Evolutionary conservation across 2,329 filamentous ascomycete genomes (phyloP), one percentile per base, ranked within the genome.

Genomic region (Talaromyces amestolkiae): DNA sequence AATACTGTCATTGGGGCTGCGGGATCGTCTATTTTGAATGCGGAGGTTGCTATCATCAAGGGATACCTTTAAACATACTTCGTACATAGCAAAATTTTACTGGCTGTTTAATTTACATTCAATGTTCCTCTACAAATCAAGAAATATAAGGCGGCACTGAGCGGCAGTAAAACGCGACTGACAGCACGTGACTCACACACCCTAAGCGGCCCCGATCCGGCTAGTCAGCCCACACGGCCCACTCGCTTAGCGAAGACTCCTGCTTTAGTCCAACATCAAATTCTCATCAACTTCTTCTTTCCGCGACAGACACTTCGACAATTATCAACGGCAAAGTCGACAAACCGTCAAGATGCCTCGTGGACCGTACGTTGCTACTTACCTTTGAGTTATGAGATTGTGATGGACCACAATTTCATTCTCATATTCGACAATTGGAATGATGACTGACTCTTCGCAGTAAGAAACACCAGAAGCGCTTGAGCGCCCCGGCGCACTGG

Each of bases 381-480:
- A 4, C 19, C 37, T 31, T 60, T 19, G 22, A 53, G 7, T 51
- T 3, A 33, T 19, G 3, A 3, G 11, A 39, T 37, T 56, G 33
- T 33, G 31, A 19, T 54, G 13, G 27, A n/a, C 15, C 9, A 13
- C 51, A 22, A 35, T 35, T 54, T 22, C 7, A 35, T 3, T 54
- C n/a, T 19, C 27, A 31, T 31, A 31, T 7, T 31, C n/a, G 10
- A n/a, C 49, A 4, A 53, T 10, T 0, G 22, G 15, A 53, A 61
- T 47, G 17, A 64, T 61, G 66, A 58, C 69, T 66, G 65, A 69
- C 67, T 33, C 3, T 41, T 24, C 72, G 78, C 79, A 93, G 91
- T 85, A 96, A 95, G 89, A 97, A 97, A 91, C 95, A 99, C 86
- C 94, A 98, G 86, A 98, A 99, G 93, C 93, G 95, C 88, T 89